These are phyloP conservation scores for Verticillium longisporum DNA, from an alignment of 2,329 filamentous ascomycete species.

Conservation along the genomic window DNA sequence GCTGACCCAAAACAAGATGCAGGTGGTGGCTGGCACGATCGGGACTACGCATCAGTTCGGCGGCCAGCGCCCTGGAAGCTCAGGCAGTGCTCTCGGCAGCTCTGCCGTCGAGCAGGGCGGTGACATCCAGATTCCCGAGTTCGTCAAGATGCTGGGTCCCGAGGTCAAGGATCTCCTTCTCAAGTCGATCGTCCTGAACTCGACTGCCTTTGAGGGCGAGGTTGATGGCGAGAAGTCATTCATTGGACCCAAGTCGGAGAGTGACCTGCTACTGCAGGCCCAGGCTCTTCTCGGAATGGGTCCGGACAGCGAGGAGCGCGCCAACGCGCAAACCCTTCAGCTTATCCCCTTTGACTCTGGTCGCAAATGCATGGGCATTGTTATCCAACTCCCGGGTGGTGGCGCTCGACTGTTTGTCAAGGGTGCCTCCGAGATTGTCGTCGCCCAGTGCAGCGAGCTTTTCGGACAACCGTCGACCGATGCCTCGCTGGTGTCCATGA, in stretches of 20 bases:
- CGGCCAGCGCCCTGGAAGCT: slow-evolving; percentile 21
- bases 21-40: slow-evolving; percentile 54
- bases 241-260: slow-evolving; percentile 74
- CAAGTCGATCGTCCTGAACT: slow-evolving; percentile 58
- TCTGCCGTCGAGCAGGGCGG: slow-evolving; percentile 16
- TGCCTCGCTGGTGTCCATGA: slow-evolving; percentile 34
- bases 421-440: slow-evolving; percentile 59
- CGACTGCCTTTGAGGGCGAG: slow-evolving; percentile 70
- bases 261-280: slow-evolving; percentile 64
- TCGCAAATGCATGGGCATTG: slow-evolving; percentile 65
- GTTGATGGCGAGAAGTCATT: slow-evolving; percentile 60
- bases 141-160: slow-evolving; percentile 35
- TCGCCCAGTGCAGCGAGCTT: slow-evolving; percentile 46
- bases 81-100: slow-evolving; percentile 8
- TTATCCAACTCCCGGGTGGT: slow-evolving; percentile 44
- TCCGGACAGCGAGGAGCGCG: slow-evolving; percentile 56
- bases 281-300: slow-evolving; percentile 61
- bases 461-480: slow-evolving; percentile 42
- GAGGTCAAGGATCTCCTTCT: slow-evolving; percentile 46
- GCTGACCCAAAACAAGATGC: slow-evolving; percentile 63
- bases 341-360: slow-evolving; percentile 70
- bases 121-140: slow-evolving; percentile 34
- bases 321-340: slow-evolving; percentile 53
- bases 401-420: slow-evolving; percentile 53
- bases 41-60: slow-evolving; percentile 51